Base-by-base conservation (phyloP, 306 rosid species). In the Morella rubra region DNA sequence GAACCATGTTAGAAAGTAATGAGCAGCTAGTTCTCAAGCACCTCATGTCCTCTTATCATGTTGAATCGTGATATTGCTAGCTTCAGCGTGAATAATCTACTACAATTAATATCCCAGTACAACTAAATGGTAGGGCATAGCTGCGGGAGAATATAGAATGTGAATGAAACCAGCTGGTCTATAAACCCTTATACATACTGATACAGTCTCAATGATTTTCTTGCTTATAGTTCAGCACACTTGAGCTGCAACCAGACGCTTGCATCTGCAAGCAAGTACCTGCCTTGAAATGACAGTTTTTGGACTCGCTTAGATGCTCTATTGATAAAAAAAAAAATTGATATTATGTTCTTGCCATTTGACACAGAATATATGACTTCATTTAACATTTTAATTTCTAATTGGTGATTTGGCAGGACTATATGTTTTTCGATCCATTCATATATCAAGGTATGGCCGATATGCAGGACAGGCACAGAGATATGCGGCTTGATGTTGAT, bases 401-500 rank as follows among this genome's bases (percentile, higher is more conserved):
- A 8, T 78, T 66, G 68, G 69, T 62, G 24, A 37, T 68, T n/a
- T 82, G 44, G 73, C 93, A 93, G 98, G 98, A 93, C 84, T 84
- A 87, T 84, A 76, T 87, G 94, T 81, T 89, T 52, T 73, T 93
- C 76, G 98, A 93, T 83, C 96, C 96, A 32, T 93, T 85, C 80
- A 76, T 89, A 73, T 83, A 83, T 77, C 94, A 89, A 77, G 94
- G 91, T 49, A 81, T 90, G 88, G 93, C 94, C 46, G 98, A 93
- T 81, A 81, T 87, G 85, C 94, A 93, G 61, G 98, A 93, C 83
- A 82, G 98, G 84, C 98, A 93, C 86, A 85, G 98, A 81, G 96
- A 89, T 80, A 89, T 93, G 98, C 96, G 96, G 84, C 96, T 93
- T 49, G 98, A 93, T 80, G 98, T 93, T 52, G 98, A 93, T 79